Percentiles rank a stretch among this genome's conserved stretches.
phyloP scores from a whole-genome alignment of 2,329 filamentous ascomycete species.

The Xylariaceae sp. region DNA sequence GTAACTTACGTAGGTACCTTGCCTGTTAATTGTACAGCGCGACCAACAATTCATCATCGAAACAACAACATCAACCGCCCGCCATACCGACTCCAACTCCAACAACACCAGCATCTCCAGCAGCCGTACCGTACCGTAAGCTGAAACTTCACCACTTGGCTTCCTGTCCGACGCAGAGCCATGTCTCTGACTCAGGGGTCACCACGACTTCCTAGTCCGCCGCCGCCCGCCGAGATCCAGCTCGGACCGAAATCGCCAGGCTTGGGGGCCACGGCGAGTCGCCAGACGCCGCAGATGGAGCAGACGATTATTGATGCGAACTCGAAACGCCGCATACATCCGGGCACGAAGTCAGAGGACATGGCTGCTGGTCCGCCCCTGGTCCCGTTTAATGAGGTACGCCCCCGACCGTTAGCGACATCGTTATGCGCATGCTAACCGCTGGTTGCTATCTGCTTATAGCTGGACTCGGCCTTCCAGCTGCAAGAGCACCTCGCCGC shows the following conservation, averaged over 20 bases:
- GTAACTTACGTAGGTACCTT: background rate
- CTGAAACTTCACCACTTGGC: constrained; percentile 1
- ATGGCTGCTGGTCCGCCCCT: constrained; percentile 91
- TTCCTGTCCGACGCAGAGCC: constrained; percentile 19
- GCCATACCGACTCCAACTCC: background rate
- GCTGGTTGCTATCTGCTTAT: background rate
- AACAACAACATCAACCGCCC: background rate
- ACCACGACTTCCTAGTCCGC: constrained; percentile 88
- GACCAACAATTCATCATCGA: background rate
- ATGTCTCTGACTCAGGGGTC: constrained; percentile 68
- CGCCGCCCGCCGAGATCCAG: constrained; percentile 91
- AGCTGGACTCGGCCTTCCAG: constrained; percentile 97
- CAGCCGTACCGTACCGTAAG: background rate
- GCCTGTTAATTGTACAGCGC: background rate
- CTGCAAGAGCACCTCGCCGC: constrained; percentile 95
- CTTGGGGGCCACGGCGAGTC: constrained; percentile 41
- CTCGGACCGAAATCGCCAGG: constrained; percentile 71
- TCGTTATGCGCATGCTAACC: constrained; percentile 12
- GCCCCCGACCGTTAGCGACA: constrained; percentile 25
- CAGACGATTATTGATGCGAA: constrained; percentile 63
- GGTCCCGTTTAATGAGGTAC: constrained; percentile 75
- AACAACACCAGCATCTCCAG: background rate
- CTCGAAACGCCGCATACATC: constrained; percentile 78
- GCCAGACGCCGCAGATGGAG: constrained; percentile 57
- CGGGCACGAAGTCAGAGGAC: constrained; percentile 84